These are phyloP conservation scores for Tricholoma furcatifolium DNA, from an alignment of 768 basidiomycete genomes.

Conservation along the genomic window DNA sequence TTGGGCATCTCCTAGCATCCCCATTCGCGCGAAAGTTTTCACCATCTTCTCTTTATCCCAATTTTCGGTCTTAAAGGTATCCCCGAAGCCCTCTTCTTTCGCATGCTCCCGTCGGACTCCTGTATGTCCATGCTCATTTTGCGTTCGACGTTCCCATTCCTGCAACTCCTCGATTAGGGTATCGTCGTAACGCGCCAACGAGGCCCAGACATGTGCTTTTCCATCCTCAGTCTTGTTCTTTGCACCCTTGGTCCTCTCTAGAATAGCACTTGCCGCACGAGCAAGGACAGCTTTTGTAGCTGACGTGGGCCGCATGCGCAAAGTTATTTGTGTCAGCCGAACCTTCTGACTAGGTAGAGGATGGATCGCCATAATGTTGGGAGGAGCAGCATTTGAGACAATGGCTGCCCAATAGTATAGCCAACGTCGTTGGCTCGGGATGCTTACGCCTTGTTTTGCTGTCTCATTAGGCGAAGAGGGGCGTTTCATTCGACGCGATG, in stretches of 20 bases:
- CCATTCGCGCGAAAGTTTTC: conserved; percentile 66
- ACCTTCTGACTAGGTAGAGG: conserved; percentile 41
- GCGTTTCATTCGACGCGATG: conserved; percentile 64
- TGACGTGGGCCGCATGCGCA: conserved; percentile 61
- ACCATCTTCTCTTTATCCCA: conserved; percentile 86
- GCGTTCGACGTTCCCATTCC: conserved; percentile 56
- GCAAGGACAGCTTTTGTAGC: conserved; percentile 50
- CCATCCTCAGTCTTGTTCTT: conserved; percentile 24
- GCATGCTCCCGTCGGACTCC: conserved; percentile 34
- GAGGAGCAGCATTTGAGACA: conserved; percentile 54
- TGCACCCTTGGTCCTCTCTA: conserved; percentile 43
- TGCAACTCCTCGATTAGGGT: conserved; percentile 62
- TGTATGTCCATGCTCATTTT: conserved; percentile 35
- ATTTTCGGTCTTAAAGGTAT: conserved; percentile 47
- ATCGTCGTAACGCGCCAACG: conserved; percentile 81
- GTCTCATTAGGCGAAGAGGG: conserved; percentile 29
- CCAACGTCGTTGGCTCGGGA: conserved; percentile 80
- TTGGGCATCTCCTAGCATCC: conserved; percentile 29
- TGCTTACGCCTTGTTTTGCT: conserved; percentile 64
- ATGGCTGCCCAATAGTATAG: conserved; percentile 75
- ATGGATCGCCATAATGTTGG: conserved; percentile 42
- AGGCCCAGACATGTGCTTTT: conserved; percentile 58
- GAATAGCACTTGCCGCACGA: conserved; percentile 53
- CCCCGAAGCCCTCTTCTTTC: conserved; percentile 35
- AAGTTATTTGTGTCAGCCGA: conserved; percentile 50